Evolutionary conservation across 176 grass and related monocot genomes (phyloP).

Genomic region (Paspalum vaginatum): DNA sequence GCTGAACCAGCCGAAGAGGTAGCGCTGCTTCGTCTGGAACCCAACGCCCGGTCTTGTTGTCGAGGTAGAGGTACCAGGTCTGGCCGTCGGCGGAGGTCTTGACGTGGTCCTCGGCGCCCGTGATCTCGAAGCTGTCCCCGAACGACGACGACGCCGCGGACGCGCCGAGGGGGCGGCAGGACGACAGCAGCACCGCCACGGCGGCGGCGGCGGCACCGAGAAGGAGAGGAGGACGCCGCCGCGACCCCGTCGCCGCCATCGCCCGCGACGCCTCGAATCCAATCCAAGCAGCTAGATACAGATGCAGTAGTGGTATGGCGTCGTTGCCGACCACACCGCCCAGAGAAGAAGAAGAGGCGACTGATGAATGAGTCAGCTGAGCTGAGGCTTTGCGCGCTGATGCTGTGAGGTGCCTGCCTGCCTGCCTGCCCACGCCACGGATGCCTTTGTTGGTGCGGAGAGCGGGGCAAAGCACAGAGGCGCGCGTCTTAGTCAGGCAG

Average conservation of each 20-base stretch:
- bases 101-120: slow-evolving; percentile 80
- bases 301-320: too few species aligned
- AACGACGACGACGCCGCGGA: slow-evolving; percentile 45
- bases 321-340: too few species aligned
- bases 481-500: background rate
- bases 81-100: slow-evolving; percentile 92
- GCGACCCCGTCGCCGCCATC: background rate
- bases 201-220: slow-evolving; percentile 9
- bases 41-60: slow-evolving; percentile 92
- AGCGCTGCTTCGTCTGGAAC: slow-evolving; percentile 87
- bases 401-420: too few species aligned
- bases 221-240: slow-evolving; percentile 15
- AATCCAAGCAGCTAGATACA: too few species aligned
- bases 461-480: slow-evolving; percentile 29
- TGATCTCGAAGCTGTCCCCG: slow-evolving; percentile 87
- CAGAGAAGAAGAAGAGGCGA: too few species aligned
- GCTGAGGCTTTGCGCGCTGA: too few species aligned
- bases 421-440: too few species aligned
- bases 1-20: slow-evolving; percentile 94
- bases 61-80: slow-evolving; percentile 92
- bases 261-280: background rate
- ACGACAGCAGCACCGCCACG: background rate
- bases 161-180: slow-evolving; percentile 6
- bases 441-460: too few species aligned
- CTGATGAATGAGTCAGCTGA: too few species aligned